Percentiles rank a stretch among this genome's conserved stretches.
Evolutionary conservation across 495 filamentous ascomycete species (phyloP).

Genomic region (Pyrenula massariospora): DNA sequence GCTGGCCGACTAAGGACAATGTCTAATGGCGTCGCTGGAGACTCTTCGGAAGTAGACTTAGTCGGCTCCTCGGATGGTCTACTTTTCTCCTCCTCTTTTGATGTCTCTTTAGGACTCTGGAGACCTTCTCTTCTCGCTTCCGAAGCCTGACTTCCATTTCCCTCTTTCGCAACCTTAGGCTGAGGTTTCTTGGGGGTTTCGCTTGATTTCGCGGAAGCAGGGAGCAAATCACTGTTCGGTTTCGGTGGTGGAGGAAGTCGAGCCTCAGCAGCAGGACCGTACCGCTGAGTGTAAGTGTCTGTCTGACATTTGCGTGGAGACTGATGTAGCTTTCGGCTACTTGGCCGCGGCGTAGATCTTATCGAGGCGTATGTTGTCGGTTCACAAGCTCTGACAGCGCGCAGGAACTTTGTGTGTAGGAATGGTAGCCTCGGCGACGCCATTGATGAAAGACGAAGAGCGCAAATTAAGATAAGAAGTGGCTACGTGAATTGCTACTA

Average conservation of each 20-base stretch:
- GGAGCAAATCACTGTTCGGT: conserved; percentile 12
- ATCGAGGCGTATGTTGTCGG: conserved; percentile 19
- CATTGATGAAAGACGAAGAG: conserved; percentile 47
- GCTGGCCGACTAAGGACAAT: conserved; percentile 51
- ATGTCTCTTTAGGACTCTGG: conserved; percentile 3
- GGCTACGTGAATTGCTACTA: no score
- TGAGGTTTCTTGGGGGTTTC: conserved; percentile 5
- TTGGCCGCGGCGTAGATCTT: conserved; percentile 10
- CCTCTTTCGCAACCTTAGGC: conserved; percentile 1
- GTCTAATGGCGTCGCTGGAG: conserved; percentile 42
- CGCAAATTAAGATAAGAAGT: no score
- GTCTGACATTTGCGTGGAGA: conserved; percentile 25
- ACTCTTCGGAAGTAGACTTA: conserved; percentile 8
- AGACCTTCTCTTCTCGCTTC: no score
- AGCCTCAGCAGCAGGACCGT: conserved; percentile 36
- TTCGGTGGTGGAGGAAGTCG: conserved; percentile 25
- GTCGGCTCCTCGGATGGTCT: conserved; percentile 10
- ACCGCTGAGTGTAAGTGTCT: conserved; percentile 35
- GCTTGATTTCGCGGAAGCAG: conserved; percentile 2
- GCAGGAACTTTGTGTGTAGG: conserved; percentile 61
- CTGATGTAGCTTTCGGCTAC: conserved; percentile 14
- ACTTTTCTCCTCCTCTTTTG: conserved; percentile 12
- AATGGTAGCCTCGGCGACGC: conserved; percentile 57
- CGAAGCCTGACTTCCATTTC: neutral
- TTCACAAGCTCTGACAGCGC: conserved; percentile 25